Evolutionary conservation across 2,329 filamentous ascomycete species (phyloP), one percentile per base, ranked within the genome.

Genomic region (Penicillium sp.): DNA sequence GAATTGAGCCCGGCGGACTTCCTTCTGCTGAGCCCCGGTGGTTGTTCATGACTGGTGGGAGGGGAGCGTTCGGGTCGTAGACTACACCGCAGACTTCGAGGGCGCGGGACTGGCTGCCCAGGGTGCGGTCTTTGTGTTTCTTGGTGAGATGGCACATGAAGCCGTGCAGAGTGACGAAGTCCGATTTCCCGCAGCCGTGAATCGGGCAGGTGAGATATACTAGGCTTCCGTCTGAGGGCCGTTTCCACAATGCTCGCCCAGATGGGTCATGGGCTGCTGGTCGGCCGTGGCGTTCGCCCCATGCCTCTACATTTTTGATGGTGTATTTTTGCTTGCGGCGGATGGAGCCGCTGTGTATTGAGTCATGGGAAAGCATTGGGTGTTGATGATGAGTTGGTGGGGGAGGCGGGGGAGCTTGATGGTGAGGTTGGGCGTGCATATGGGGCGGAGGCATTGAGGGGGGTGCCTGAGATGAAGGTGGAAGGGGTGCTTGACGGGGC

Each of bases 61-160:
- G 59, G 8, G 68, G 68, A 4, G 67, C 61, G 43, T 61, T 68
- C 10, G 67, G 67, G 42, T 70, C 66, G 44, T 62, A 70, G 7
- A 70, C 64, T 3, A 67, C 58, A 6, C 68, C 68, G 35, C 68
- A 70, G 4, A 70, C 57, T 45, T 70, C 68, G n/a, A 70, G 59
- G 4, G 68, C 68, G 13, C 68, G 60, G 12, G 67, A 69, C 41
- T 70, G 68, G 53, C 67, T 70, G 28, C 68, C 68, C 48, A 70
- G 48, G 17, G 63, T 69, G 45, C 67, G 64, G 51, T 70, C 68
- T 46, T 70, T 70, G 56, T 70, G 68, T 51, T 70, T 69, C 54
- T 70, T 70, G 4, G 68, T 70, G 46, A 70, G 57, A 44, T 70
- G 68, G 57, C 68, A 70, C 67, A 70, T 70, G 56, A 70, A 70